Percentiles rank a stretch among this genome's conserved stretches.
Conservation (phyloP, 1,284 basidiomycete genomes). For the Moesziomyces sp. region DNA sequence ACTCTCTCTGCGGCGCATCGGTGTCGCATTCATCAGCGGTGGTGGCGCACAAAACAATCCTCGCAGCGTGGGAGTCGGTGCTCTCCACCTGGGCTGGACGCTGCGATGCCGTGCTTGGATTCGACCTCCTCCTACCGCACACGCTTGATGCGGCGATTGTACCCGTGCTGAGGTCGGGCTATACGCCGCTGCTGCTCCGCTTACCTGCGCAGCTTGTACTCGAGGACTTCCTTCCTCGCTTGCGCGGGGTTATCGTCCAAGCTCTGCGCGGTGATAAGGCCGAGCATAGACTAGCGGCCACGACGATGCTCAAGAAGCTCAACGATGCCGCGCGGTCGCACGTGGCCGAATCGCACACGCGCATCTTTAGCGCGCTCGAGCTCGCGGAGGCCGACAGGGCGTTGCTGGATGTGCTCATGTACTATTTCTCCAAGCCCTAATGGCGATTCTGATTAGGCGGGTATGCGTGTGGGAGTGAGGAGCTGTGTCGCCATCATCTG, state of each 20-base stretch:
- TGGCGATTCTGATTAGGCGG: neutral
- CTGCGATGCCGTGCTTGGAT: slow-evolving; percentile 51
- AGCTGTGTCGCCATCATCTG: neutral
- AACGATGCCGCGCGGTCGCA: slow-evolving; percentile 4
- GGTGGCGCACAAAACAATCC: slow-evolving; percentile 27
- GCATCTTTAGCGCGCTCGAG: slow-evolving; percentile 29
- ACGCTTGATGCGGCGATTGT: neutral
- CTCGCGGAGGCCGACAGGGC: slow-evolving; percentile 15
- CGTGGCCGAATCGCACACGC: slow-evolving; percentile 11
- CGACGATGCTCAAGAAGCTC: slow-evolving; percentile 25
- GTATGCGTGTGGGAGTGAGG: neutral
- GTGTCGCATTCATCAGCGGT: slow-evolving; percentile 1
- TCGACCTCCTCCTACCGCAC: slow-evolving; percentile 19
- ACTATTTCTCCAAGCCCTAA: slow-evolving; percentile 41
- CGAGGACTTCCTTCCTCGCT: slow-evolving; percentile 49
- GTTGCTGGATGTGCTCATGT: slow-evolving; percentile 51
- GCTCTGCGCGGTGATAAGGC: neutral
- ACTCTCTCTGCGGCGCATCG: neutral
- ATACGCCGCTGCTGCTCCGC: slow-evolving; percentile 26
- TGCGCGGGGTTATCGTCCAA: neutral
- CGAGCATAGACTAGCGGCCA: slow-evolving; percentile 15
- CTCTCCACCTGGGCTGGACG: slow-evolving; percentile 16
- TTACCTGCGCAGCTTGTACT: slow-evolving; percentile 50
- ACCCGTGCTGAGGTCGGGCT: slow-evolving; percentile 6
- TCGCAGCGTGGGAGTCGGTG: slow-evolving; percentile 30